A percentile compares a stretch with the other conserved stretches of the same genome.
phyloP scores from a whole-genome alignment of 2,329 filamentous ascomycete species.

The Pseudogymnoascus sp. region DNA sequence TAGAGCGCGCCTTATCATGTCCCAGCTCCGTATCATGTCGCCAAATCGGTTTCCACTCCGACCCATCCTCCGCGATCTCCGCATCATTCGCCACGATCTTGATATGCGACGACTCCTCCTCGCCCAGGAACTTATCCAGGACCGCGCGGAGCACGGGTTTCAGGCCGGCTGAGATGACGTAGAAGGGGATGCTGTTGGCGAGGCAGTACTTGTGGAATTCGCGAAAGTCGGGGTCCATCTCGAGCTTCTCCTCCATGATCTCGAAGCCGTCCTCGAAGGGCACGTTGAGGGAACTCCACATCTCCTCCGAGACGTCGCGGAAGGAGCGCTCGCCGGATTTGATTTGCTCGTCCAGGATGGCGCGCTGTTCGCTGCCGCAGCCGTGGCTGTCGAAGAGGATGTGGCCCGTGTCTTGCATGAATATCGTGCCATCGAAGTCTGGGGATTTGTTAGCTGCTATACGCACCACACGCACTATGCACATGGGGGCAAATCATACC shows the following conservation, averaged over 20 bases:
- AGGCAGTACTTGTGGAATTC: slow-evolving; percentile 60
- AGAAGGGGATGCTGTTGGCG: slow-evolving; percentile 58
- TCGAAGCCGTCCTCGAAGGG: slow-evolving; percentile 63
- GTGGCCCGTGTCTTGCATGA: slow-evolving; percentile 65
- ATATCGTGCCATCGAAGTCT: slow-evolving; percentile 69
- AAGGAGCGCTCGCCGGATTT: slow-evolving; percentile 59
- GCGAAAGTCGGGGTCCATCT: slow-evolving; percentile 58
- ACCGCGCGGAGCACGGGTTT: slow-evolving; percentile 58
- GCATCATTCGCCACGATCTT: slow-evolving; percentile 65
- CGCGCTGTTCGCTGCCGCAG: slow-evolving; percentile 50
- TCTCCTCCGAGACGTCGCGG: slow-evolving; percentile 64
- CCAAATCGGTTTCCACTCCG: slow-evolving; percentile 60
- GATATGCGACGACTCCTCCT: slow-evolving; percentile 51
- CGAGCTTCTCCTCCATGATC: slow-evolving; percentile 54
- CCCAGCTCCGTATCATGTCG: slow-evolving; percentile 58
- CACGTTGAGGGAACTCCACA: slow-evolving; percentile 61
- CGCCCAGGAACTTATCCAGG: slow-evolving; percentile 58
- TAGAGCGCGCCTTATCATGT: slow-evolving; percentile 61
- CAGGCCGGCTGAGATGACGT: slow-evolving; percentile 61
- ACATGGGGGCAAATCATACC: slow-evolving; percentile 32
- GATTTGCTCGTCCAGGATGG: slow-evolving; percentile 56
- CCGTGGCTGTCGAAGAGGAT: slow-evolving; percentile 61
- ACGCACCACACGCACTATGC: background rate
- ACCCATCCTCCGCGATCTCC: slow-evolving; percentile 50
- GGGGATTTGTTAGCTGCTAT: background rate